Evolutionary conservation across 2,329 filamentous ascomycete species (phyloP), one percentile per base, ranked within the genome.

Genomic region (Colletotrichum lupini): DNA sequence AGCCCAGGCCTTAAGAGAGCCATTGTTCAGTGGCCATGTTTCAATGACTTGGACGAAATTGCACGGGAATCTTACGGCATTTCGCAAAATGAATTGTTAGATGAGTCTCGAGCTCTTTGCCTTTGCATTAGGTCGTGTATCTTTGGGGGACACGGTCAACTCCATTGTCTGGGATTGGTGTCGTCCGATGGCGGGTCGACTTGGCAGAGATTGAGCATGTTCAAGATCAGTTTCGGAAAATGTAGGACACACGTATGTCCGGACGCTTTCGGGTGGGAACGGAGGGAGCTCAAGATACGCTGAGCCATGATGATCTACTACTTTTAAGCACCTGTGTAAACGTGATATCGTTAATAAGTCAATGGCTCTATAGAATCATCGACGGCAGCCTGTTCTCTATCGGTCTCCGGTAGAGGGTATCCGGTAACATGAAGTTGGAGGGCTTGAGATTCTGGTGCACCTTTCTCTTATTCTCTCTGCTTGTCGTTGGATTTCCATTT

Each of bases 151-250:
- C 1, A 42, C 0, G 37, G 14, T 7, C 16, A 7, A 7, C 16
- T 42, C 2, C 3, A 1, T 3, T 42, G 37, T 19, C 37, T 30
- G 3, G 26, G 14, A 2, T 12, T 57, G 55, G 55, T 28, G 26
- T 57, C 55, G 16, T 16, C 11, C 2, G 55, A 57, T n/a, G 26
- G 26, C 55, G 55, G 55, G 0, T 9, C 22, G 55, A 57, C 26
- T 24, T 57, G 55, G 55, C 22, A 57, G 14, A 5, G 55, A 26
- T 26, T 30, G 12, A 8, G 2, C 22, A 8, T 57, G 5, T 30
- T 57, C 22, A 4, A 0, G 22, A 57, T 26, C 2, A 0, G 0
- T 3, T 8, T 16, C 6, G 12, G 0, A 26, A 1, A 1, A 0
- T 30, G 11, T 4, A 4, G 19, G 55, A 11, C 5, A 12, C 22